Percentiles rank a stretch among this genome's conserved stretches.
Conservation (phyloP, 371 early-diverging fungal species). For the Mortierella sp. region DNA sequence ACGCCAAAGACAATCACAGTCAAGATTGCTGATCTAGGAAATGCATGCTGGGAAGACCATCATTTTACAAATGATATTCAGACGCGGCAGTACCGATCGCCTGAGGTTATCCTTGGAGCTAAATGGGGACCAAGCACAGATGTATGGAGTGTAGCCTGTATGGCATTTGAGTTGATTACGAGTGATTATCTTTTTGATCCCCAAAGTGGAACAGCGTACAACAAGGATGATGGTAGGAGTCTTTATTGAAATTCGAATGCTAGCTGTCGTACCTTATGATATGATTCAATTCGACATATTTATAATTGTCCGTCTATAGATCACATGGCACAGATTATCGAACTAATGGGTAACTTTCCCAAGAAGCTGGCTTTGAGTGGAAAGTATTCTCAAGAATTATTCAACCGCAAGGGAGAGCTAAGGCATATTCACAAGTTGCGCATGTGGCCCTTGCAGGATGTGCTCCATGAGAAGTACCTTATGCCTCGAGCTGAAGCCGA, state of each 20-base stretch:
- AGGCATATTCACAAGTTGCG: constrained; percentile 88
- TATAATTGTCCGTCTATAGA: constrained; percentile 63
- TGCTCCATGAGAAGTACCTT: constrained; percentile 59
- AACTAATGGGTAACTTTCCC: constrained; percentile 89
- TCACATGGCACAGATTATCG: constrained; percentile 96
- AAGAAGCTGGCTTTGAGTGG: constrained; percentile 58
- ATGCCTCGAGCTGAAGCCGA: constrained; percentile 46
- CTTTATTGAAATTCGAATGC: constrained; percentile 10
- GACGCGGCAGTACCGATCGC: constrained; percentile 98
- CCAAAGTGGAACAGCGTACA: constrained; percentile 82
- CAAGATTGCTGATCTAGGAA: constrained; percentile 99
- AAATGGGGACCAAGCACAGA: constrained; percentile 94
- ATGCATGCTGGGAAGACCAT: constrained; percentile 97
- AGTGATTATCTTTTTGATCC: constrained; percentile 96
- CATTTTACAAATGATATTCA: constrained; percentile 98
- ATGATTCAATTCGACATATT: not conserved
- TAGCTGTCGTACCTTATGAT: not conserved
- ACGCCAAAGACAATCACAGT: constrained; percentile 71
- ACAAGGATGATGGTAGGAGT: constrained; percentile 89
- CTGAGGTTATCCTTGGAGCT: constrained; percentile 97
- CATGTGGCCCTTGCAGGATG: constrained; percentile 85
- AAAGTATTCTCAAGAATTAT: constrained; percentile 51
- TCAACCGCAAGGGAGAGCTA: constrained; percentile 70
- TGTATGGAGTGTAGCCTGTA: constrained; percentile 97
- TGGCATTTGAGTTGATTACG: constrained; percentile 92